Conservation (phyloP, 805 yeast genomes). For the Metschnikowia rubicola region DNA sequence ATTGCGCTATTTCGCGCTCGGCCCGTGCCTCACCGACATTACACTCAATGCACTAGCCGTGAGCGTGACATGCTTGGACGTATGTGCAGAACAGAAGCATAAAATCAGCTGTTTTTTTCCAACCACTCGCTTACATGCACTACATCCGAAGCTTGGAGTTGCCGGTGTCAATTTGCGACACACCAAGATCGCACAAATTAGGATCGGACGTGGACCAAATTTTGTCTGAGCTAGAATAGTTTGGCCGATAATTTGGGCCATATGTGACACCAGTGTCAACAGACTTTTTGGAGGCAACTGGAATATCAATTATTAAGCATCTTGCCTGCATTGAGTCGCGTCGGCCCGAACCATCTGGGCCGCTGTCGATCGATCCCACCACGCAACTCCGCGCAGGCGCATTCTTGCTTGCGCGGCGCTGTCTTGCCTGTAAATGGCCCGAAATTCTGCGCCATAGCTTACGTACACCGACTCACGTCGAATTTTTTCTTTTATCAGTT, state of each 20-base stretch:
- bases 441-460: no score
- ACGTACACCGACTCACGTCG: not conserved
- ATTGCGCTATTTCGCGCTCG: no score
- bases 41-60: no score
- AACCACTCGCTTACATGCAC: not conserved
- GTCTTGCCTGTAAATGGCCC: no score
- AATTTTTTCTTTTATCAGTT: not conserved
- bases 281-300: not conserved
- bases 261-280: not conserved
- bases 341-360: not conserved
- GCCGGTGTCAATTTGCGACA: not conserved
- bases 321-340: not conserved
- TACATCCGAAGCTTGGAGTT: no score
- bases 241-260: not conserved
- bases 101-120: slow-evolving; percentile 9
- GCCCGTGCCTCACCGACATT: no score
- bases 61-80: not conserved
- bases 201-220: no score
- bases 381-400: not conserved
- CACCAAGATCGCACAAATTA: not conserved
- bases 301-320: not conserved
- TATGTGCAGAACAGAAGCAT: not conserved
- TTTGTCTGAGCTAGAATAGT: no score
- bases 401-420: not conserved
- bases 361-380: not conserved